phyloP scores from a whole-genome alignment of 495 filamentous ascomycete genomes.

The Aspergillus biplanus region DNA sequence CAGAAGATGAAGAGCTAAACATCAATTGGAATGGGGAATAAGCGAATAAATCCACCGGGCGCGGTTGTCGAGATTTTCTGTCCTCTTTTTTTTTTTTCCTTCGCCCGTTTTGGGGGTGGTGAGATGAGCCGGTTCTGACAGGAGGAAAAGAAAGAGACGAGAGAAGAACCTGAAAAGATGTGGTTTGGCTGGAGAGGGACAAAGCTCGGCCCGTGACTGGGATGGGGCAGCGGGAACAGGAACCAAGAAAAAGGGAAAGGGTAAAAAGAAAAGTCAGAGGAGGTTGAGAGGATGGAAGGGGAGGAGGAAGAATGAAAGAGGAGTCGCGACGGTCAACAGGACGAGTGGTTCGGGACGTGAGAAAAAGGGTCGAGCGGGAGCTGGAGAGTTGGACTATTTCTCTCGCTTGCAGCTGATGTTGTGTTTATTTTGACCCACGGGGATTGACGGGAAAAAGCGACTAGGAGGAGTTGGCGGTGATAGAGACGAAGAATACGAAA shows the following conservation, averaged over 20 bases:
- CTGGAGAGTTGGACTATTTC: conserved; percentile 11
- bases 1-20: conserved; percentile 12
- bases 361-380: conserved; percentile 8
- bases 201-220: conserved; percentile 16
- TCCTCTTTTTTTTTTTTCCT: conserved; percentile 12
- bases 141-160: conserved; percentile 9
- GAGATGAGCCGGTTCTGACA: conserved; percentile 15
- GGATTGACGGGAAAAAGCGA: conserved; percentile 23
- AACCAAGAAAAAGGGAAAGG: conserved; percentile 15
- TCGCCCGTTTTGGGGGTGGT: conserved; percentile 6
- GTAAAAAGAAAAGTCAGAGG: conserved; percentile 14
- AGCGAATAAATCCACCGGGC: conserved; percentile 2
- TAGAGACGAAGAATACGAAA: conserved; percentile 30
- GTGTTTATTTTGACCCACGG: conserved; percentile 49
- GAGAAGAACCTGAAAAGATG: conserved; percentile 24
- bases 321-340: background rate
- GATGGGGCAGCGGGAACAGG: conserved; percentile 36
- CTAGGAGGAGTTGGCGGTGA: background rate
- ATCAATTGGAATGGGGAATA: conserved; percentile 22
- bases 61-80: conserved; percentile 7
- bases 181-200: conserved; percentile 21
- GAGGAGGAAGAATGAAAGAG: conserved; percentile 10
- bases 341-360: background rate
- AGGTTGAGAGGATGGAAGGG: conserved; percentile 10
- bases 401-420: conserved; percentile 30